Evolutionary conservation across 1,284 basidiomycete genomes (phyloP).

Genomic region (Phellopilus nigrolimitatus): DNA sequence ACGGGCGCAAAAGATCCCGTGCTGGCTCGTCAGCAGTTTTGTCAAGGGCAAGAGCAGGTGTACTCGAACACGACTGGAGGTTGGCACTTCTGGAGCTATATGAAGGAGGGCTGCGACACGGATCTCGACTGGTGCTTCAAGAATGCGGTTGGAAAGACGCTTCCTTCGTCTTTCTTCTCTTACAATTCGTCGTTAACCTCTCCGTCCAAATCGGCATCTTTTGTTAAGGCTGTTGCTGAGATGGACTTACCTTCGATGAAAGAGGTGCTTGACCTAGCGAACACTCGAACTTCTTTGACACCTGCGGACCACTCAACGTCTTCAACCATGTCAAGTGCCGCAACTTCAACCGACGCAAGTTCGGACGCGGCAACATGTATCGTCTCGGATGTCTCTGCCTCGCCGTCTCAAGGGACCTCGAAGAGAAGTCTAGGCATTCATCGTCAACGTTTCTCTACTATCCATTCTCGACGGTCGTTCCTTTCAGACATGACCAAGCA

Average conservation of each 20-base stretch:
- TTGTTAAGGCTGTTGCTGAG: slow-evolving; percentile 15
- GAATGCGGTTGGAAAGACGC: slow-evolving; percentile 47
- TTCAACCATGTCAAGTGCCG: slow-evolving; percentile 14
- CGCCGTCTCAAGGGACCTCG: not conserved
- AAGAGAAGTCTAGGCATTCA: slow-evolving; percentile 3
- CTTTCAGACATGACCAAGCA: not conserved
- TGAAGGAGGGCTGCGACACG: slow-evolving; percentile 53
- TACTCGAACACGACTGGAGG: slow-evolving; percentile 61
- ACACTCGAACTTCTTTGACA: not conserved
- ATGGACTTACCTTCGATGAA: slow-evolving; percentile 20
- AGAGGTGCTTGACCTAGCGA: slow-evolving; percentile 17
- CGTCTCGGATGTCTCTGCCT: not conserved
- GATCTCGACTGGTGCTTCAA: slow-evolving; percentile 70
- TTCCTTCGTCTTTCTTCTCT: slow-evolving; percentile 55
- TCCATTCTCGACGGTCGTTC: slow-evolving; percentile 14
- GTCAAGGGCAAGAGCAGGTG: slow-evolving; percentile 55
- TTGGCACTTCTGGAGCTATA: slow-evolving; percentile 73
- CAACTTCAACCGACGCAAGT: slow-evolving; percentile 7
- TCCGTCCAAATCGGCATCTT: slow-evolving; percentile 20
- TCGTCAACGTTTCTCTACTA: slow-evolving; percentile 11
- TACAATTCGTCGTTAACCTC: slow-evolving; percentile 33
- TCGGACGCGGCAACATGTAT: slow-evolving; percentile 7
- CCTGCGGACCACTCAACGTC: not conserved
- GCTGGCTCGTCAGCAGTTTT: slow-evolving; percentile 51
- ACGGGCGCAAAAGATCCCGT: slow-evolving; percentile 41